Evolutionary conservation across 2,329 filamentous ascomycete genomes (phyloP), one percentile per base, ranked within the genome.

Genomic region (Aschersonia sp.): DNA sequence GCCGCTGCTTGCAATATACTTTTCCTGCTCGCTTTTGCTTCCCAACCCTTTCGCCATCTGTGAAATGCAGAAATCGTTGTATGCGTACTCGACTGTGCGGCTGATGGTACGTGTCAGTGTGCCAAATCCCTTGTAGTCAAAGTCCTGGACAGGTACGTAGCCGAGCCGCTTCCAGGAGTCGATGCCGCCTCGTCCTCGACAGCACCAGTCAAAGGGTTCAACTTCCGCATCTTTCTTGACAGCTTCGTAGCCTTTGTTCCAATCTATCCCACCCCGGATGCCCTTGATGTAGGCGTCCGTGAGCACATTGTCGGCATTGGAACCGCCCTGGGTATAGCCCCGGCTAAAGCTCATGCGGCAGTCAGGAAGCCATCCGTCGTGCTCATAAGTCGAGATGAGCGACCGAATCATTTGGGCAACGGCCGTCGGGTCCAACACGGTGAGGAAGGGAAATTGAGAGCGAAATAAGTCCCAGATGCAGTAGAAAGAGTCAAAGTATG

Each of bases 401-500:
- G 79, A 84, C 29, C 81, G 72, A 9, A 87, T 69, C 75, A 87
- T 84, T 48, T 74, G 64, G 0, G 79, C 73, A 46, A 85, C 76
- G 1, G 77, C 73, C 0, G 63, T 51, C 0, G 84, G 82, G 53
- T 87, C 83, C 1, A 83, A 50, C 29, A 88, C 67, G 0, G 80
- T 84, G 32, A 88, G 65, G 22, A 87, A 73, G 0, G 83, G 81
- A 44, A 86, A 74, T 49, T 83, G 81, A 37, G 76, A 80, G 29
- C 83, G 70, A 52, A 83, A 86, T 0, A 74, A 76, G 55, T 87
- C 83, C 83, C 83, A 87, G 5, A 86, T 79, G 53, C 81, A 87
- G 60, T 87, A 88, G 54, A 82, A 85, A 0, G 79, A 84, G 59
- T 87, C 83, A 56, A 81, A 87, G 55, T 86, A 87, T 0, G 81